Evolutionary conservation across 768 basidiomycete genomes (phyloP).

Genomic region (Kwoniella europaea): DNA sequence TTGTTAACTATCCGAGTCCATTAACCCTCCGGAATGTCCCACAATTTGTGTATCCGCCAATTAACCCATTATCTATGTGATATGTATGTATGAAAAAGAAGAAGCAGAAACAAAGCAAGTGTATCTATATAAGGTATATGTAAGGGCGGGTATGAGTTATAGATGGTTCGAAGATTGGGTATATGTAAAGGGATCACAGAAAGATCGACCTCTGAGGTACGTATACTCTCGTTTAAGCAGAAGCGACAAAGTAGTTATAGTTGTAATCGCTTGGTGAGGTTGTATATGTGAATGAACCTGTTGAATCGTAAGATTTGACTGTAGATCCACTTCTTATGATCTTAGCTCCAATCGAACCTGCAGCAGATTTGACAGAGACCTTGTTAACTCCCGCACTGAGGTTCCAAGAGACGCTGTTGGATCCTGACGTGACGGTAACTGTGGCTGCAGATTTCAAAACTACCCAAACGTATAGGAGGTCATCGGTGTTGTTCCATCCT

Average conservation of each 20-base stretch:
- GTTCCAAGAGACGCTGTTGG: conserved; percentile 35
- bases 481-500: conserved; percentile 43
- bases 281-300: conserved; percentile 40
- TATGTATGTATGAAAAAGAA: neutral
- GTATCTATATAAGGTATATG: neutral
- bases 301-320: conserved; percentile 39
- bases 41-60: neutral
- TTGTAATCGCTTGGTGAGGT: conserved; percentile 51
- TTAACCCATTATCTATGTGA: neutral
- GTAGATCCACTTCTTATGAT: conserved; percentile 35
- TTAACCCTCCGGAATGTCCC: neutral
- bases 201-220: too few species aligned
- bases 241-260: conserved; percentile 54
- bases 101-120: neutral
- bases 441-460: conserved; percentile 34
- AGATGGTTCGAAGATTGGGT: neutral
- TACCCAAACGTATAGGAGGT: conserved; percentile 53
- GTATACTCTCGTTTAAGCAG: conserved; percentile 17
- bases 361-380: conserved; percentile 37
- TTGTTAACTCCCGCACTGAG: conserved; percentile 44
- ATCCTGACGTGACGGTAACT: conserved; percentile 41
- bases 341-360: conserved; percentile 43
- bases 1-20: neutral
- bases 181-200: neutral
- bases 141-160: neutral